phyloP scores from a whole-genome alignment of 2,329 filamentous ascomycete species.

The Colletotrichum nymphaeae region DNA sequence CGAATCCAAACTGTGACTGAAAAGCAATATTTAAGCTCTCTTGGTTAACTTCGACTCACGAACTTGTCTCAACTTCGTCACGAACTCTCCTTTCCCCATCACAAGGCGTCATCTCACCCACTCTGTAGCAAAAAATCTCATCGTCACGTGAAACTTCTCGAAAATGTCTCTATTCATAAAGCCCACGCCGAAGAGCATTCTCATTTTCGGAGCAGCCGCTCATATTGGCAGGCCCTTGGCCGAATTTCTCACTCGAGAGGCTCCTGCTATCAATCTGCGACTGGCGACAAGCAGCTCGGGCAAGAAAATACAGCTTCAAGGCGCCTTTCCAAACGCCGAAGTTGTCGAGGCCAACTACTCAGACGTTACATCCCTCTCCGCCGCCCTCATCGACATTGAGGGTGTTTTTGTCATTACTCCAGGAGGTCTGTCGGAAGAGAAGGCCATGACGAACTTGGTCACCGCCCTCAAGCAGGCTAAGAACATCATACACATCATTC shows the following conservation, averaged over 20 bases:
- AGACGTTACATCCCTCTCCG: neutral
- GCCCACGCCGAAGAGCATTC: neutral
- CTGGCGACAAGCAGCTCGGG: conserved; percentile 7
- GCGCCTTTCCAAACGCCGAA: neutral
- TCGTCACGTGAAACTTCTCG: too few relatives aligned
- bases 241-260: neutral
- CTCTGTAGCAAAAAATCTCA: too few relatives aligned
- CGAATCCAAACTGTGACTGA: too few relatives aligned
- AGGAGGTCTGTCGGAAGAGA: neutral
- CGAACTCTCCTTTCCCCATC: too few relatives aligned
- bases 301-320: neutral
- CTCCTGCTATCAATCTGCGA: neutral
- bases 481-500: neutral
- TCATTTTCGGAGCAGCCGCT: conserved; percentile 5
- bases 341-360: neutral
- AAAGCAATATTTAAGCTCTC: too few relatives aligned
- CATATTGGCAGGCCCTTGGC: conserved; percentile 11
- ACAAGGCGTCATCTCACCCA: too few relatives aligned
- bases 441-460: neutral
- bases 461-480: neutral
- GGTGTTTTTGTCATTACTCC: conserved; percentile 13
- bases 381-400: neutral
- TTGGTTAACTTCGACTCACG: too few relatives aligned
- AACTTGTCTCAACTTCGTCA: too few relatives aligned
- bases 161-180: neutral